These are phyloP conservation scores for Candida lessepsii DNA, from an alignment of 805 yeast genomes.

Conservation along the genomic window DNA sequence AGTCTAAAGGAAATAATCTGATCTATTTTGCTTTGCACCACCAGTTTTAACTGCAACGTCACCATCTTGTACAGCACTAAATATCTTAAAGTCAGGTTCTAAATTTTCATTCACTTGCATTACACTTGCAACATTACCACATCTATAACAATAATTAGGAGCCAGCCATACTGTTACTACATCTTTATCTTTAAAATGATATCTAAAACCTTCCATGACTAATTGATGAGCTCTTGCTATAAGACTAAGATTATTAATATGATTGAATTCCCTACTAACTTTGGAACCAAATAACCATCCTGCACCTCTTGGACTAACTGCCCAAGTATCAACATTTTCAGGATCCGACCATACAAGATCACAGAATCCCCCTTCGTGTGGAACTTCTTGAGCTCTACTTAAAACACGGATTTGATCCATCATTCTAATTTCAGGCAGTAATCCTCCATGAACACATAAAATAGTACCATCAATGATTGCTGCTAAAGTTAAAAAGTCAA, in stretches of 20 bases:
- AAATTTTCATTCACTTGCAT: slow-evolving; percentile 90
- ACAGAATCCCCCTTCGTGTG: slow-evolving; percentile 98
- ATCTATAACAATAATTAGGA: slow-evolving; percentile 94
- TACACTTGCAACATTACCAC: slow-evolving; percentile 98
- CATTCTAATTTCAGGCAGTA: slow-evolving; percentile 96
- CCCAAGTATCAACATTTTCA: slow-evolving; percentile 97
- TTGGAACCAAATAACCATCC: slow-evolving; percentile 96
- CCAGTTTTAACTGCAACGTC: slow-evolving; percentile 41
- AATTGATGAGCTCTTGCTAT: slow-evolving; percentile 97
- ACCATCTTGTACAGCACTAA: slow-evolving; percentile 93
- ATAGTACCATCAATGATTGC: slow-evolving; percentile 95
- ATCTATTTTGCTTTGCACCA: slow-evolving; percentile 41
- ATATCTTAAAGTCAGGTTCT: slow-evolving; percentile 88
- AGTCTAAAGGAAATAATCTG: slow-evolving; percentile 42
- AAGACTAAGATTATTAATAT: slow-evolving; percentile 81
- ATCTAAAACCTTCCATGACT: slow-evolving; percentile 97
- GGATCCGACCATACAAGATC: slow-evolving; percentile 98
- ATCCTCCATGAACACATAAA: slow-evolving; percentile 95
- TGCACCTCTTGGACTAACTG: slow-evolving; percentile 96
- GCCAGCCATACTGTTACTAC: slow-evolving; percentile 99
- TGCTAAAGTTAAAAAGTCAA: slow-evolving; percentile 89
- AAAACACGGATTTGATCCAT: slow-evolving; percentile 92
- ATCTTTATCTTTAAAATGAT: slow-evolving; percentile 93
- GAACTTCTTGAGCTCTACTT: slow-evolving; percentile 96
- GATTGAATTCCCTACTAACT: slow-evolving; percentile 94